These are phyloP conservation scores for Sclerotinia trifoliorum DNA, from an alignment of 2,329 filamentous ascomycete genomes.

Conservation along the genomic window DNA sequence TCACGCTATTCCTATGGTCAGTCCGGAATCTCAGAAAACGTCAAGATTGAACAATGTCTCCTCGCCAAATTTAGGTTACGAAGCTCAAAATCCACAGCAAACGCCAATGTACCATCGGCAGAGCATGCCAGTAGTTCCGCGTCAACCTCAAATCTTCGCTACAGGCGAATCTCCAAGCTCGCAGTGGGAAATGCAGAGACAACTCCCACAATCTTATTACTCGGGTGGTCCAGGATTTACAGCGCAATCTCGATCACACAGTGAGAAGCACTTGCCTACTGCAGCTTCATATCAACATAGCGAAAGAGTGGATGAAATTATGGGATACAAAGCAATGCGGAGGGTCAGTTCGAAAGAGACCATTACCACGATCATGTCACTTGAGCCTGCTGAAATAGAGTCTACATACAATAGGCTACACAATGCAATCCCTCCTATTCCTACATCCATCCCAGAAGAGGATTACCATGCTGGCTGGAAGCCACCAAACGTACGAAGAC, in stretches of 20 bases:
- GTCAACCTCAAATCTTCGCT: background rate
- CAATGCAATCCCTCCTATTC: conserved; percentile 31
- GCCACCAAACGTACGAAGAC: conserved; percentile 9
- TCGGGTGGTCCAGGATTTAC: conserved; percentile 29
- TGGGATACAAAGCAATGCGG: conserved; percentile 32
- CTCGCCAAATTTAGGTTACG: background rate
- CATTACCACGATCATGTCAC: conserved; percentile 35
- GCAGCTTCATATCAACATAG: conserved; percentile 29
- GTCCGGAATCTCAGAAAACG: conserved; percentile 10
- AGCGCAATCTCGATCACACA: conserved; percentile 30
- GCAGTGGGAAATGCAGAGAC: conserved; percentile 23
- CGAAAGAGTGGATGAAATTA: conserved; percentile 28
- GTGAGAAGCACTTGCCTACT: conserved; percentile 27
- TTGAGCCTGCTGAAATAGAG: conserved; percentile 36
- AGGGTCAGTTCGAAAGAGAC: conserved; percentile 35
- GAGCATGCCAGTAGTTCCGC: conserved; percentile 23
- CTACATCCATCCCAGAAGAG: conserved; percentile 26
- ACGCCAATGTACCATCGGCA: conserved; percentile 21
- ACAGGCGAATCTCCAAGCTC: conserved; percentile 14
- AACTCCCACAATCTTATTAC: conserved; percentile 26
- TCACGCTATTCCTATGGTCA: conserved; percentile 19
- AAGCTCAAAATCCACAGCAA: conserved; percentile 19
- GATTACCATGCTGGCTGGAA: conserved; percentile 17
- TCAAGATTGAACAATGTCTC: conserved; percentile 8
- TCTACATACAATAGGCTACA: conserved; percentile 31